Percentiles rank a stretch among this genome's conserved stretches.
Conservation (phyloP, 2,329 filamentous ascomycete genomes). For the Claviceps arundinis region DNA sequence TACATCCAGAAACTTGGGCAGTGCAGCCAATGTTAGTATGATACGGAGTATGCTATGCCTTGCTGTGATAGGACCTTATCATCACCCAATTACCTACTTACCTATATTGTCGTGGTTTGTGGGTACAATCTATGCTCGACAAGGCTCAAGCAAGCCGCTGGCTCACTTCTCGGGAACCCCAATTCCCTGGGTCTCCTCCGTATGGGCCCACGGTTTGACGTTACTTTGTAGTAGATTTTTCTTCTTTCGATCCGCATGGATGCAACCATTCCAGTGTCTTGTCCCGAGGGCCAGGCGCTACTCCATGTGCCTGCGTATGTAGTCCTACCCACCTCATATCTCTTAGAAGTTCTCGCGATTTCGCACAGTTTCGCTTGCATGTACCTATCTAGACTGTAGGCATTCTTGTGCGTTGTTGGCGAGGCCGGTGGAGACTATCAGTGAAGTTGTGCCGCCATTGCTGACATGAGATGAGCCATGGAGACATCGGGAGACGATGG, state of each 20-base stretch:
- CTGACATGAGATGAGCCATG: slow-evolving; percentile 8
- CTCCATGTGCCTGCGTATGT: slow-evolving; percentile 4
- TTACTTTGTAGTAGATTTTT: neutral
- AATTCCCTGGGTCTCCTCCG: too few relatives aligned
- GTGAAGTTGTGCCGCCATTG: slow-evolving; percentile 1
- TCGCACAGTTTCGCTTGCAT: too few relatives aligned
- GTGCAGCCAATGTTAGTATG: neutral
- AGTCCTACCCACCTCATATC: slow-evolving; percentile 3
- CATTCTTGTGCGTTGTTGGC: neutral
- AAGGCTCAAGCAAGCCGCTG: neutral
- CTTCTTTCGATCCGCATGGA: neutral
- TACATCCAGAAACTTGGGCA: neutral
- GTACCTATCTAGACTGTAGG: too few relatives aligned
- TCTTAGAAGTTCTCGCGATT: neutral
- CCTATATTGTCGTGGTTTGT: neutral
- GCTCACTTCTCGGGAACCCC: neutral
- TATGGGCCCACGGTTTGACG: neutral
- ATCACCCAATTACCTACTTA: neutral
- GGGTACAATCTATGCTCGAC: neutral
- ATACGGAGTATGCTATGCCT: neutral
- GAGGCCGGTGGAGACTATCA: neutral
- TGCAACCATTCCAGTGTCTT: slow-evolving; percentile 1
- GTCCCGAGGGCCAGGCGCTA: slow-evolving; percentile 6
- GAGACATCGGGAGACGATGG: neutral
- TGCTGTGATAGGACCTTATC: neutral